A percentile compares a stretch with the other conserved stretches of the same genome.
phyloP scores from a whole-genome alignment of 2,329 filamentous ascomycete species.

The Zopfia rhizophila region DNA sequence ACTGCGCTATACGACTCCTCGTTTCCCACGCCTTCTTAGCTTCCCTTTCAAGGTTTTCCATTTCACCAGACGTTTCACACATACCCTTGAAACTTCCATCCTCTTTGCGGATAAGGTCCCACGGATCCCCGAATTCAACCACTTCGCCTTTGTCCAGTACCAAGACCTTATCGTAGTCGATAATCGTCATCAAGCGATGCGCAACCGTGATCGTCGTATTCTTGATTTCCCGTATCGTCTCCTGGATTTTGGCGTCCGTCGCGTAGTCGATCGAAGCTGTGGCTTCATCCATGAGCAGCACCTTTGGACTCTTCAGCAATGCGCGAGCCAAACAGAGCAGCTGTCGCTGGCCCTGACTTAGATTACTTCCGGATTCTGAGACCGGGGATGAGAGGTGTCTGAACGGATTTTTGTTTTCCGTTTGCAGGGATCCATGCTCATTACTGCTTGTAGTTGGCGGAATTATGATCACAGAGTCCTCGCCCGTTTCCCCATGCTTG shows the following conservation, averaged over 20 bases:
- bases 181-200: conserved; percentile 94
- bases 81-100: conserved; percentile 73
- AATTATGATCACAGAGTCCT: conserved; percentile 45
- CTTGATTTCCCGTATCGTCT: conserved; percentile 90
- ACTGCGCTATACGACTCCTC: conserved; percentile 8
- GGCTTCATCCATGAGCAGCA: conserved; percentile 99
- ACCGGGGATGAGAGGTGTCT: conserved; percentile 84
- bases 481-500: conserved; percentile 36
- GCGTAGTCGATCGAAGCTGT: conserved; percentile 97
- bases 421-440: conserved; percentile 50
- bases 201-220: conserved; percentile 97
- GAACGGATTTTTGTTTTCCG: conserved; percentile 95
- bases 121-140: conserved; percentile 91
- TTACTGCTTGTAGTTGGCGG: conserved; percentile 41
- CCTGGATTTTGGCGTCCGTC: conserved; percentile 95
- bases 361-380: conserved; percentile 89
- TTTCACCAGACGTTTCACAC: conserved; percentile 72
- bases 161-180: conserved; percentile 97
- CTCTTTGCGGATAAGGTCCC: conserved; percentile 72
- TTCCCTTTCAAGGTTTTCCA: conserved; percentile 66
- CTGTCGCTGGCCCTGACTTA: conserved; percentile 96
- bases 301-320: conserved; percentile 88
- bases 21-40: conserved; percentile 61
- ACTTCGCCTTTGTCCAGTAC: conserved; percentile 90
- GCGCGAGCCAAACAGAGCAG: conserved; percentile 93